Conservation (phyloP, 495 filamentous ascomycete genomes). For the Letharia columbiana region DNA sequence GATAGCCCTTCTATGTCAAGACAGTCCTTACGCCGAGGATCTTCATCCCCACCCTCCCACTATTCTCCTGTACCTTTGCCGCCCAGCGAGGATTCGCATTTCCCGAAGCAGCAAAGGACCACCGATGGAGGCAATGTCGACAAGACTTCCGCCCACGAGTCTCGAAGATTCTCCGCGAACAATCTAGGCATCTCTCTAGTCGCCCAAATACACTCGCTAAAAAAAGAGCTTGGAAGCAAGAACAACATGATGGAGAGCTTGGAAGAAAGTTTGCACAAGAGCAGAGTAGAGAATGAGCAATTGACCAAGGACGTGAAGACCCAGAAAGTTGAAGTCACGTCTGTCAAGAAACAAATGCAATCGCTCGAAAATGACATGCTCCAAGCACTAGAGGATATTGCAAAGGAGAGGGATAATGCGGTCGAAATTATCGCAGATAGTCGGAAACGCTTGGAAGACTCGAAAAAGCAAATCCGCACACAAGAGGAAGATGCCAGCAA, state of each 20-base stretch:
- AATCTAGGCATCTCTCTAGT: conserved; percentile 92
- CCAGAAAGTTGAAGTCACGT: conserved; percentile 64
- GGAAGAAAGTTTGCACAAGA: conserved; percentile 63
- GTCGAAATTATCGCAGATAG: conserved; percentile 64
- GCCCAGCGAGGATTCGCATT: conserved; percentile 39
- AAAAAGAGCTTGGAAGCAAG: conserved; percentile 83
- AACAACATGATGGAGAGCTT: conserved; percentile 72
- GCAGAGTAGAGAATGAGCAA: conserved; percentile 63
- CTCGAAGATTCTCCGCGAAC: conserved; percentile 76
- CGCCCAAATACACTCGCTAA: conserved; percentile 80
- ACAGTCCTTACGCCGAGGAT: conserved; percentile 43
- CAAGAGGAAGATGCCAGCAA: conserved; percentile 80
- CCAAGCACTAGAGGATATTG: conserved; percentile 71
- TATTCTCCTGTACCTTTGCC: conserved; percentile 52
- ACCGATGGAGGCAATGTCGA: conserved; percentile 55
- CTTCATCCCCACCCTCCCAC: conserved; percentile 50
- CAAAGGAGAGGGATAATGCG: conserved; percentile 78
- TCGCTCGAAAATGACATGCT: conserved; percentile 80
- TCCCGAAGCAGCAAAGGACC: conserved; percentile 21
- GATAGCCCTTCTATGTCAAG: conserved; percentile 51
- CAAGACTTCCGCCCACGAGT: conserved; percentile 70
- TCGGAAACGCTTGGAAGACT: conserved; percentile 66
- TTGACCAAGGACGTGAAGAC: conserved; percentile 51
- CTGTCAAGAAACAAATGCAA: conserved; percentile 74
- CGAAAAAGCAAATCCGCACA: conserved; percentile 65